Percentiles rank a stretch among this genome's conserved stretches.
Conservation (phyloP, 345 rosid species). For the Cardamine occulta region DNA sequence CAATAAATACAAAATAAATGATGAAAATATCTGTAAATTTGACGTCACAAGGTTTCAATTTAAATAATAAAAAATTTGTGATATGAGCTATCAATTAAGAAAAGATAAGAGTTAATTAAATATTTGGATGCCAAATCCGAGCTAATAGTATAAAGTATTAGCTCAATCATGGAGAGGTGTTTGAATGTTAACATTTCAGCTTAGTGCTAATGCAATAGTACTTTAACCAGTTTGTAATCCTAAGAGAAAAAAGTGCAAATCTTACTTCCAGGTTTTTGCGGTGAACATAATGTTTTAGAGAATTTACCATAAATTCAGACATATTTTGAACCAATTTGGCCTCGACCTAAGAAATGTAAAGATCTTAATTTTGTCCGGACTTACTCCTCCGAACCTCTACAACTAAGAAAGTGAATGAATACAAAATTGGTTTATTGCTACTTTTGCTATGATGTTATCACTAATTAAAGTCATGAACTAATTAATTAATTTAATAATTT, state of each 20-base stretch:
- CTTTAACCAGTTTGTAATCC: too few relatives aligned
- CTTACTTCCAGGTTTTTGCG: not conserved
- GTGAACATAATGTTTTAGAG: not conserved
- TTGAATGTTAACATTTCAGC: not conserved
- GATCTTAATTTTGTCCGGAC: conserved; percentile 2
- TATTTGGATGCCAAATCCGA: conserved; percentile 2
- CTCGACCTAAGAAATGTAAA: not conserved
- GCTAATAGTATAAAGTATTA: not conserved
- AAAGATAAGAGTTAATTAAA: not conserved
- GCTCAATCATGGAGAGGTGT: not conserved
- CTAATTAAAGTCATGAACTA: conserved; percentile 20
- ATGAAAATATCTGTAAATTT: conserved; percentile 32
- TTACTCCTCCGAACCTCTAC: not conserved
- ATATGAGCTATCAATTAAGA: not conserved
- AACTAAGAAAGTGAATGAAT: conserved; percentile 7
- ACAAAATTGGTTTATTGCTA: conserved; percentile 2
- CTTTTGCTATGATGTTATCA: conserved; percentile 12
- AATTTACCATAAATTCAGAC: not conserved
- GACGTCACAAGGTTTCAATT: conserved; percentile 1
- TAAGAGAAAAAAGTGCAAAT: not conserved
- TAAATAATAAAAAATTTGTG: not conserved
- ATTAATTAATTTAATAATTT: not conserved
- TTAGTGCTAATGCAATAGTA: too few relatives aligned
- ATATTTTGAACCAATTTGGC: not conserved
- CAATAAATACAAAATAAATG: not conserved